Base-by-base conservation (phyloP, 2,329 filamentous ascomycete species). In the Clarireedia hainanense region DNA sequence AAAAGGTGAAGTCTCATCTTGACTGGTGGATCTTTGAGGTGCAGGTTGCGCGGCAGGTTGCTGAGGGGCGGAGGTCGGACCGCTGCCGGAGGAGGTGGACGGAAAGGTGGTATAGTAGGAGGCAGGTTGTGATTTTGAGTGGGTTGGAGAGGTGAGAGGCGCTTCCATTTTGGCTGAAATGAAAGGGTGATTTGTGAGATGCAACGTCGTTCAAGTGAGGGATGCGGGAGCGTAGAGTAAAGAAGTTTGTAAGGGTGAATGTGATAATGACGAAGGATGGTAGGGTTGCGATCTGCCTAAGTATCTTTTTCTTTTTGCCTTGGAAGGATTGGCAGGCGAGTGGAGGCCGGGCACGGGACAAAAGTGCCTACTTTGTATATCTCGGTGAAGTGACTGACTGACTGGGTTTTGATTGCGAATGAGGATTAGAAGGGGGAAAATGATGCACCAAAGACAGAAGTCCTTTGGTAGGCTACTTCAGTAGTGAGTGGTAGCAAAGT, bases 1-100 rank as follows among this genome's bases (percentile, higher is more conserved):
- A 68, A 91, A 91, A 4, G 77, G 77, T 9, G 77, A 75, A 5
- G 74, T 76, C 65, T 80, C 83, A 57, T 78, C 74, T 23, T 73
- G 71, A 14, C 79, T 26, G 47, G 47, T 24, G 1, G 36, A 45
- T 7, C 47, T 34, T 49, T 58, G 58, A 7, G 53, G 58, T 39
- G 51, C 57, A 46, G 57, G 48, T 47, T 62, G 60, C 46, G 47
- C 39, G 17, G 27, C 23, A n/a, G 49, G 48, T 47, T 60, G 61
- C 50, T 55, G 55, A 34, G 52, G 39, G 34, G 60, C 58, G 42
- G 63, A 59, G 17, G 60, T 43, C 17, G 55, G 52, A 52, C 23
- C 60, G 20, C 47, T 50, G 10, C 26, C 20, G 37, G 53, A 26
- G 0, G 34, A 24, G 26, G 47, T 64, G n/a, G 52, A 42, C 30